Percentiles rank a stretch among this genome's conserved stretches.
Evolutionary conservation across 306 rosid species (phyloP).

Genomic region (Medicago arabica): DNA sequence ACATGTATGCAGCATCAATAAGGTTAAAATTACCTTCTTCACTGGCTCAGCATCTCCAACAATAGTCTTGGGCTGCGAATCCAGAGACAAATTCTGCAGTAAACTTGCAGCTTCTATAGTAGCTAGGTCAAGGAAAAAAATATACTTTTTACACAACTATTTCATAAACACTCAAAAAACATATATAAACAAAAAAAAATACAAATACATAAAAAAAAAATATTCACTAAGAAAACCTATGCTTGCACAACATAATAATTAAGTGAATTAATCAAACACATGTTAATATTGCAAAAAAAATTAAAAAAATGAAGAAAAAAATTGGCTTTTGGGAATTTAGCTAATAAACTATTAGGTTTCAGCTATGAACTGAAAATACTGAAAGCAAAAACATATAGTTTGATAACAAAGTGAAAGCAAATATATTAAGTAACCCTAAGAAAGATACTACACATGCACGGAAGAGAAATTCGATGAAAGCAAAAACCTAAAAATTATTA

Average conservation of each 20-base stretch:
- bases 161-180: slow-evolving; percentile 15
- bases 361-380: not conserved
- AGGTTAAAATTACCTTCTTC: slow-evolving; percentile 44
- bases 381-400: not conserved
- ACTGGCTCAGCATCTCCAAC: slow-evolving; percentile 39
- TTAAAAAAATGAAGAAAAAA: no score
- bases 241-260: not conserved
- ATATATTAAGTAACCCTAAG: slow-evolving; percentile 10
- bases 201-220: not conserved
- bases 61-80: slow-evolving; percentile 46
- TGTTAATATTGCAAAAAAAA: not conserved
- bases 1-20: not conserved
- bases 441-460: not conserved
- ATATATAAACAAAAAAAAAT: not conserved
- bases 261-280: not conserved
- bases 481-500: no score
- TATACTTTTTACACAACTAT: not conserved
- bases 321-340: slow-evolving; percentile 8
- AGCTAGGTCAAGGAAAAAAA: slow-evolving; percentile 10
- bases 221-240: not conserved
- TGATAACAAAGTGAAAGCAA: not conserved
- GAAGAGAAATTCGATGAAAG: not conserved
- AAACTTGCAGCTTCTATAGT: slow-evolving; percentile 51
- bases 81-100: slow-evolving; percentile 52
- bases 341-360: not conserved